Percentiles rank a stretch among this genome's conserved stretches.
Evolutionary conservation across 495 filamentous ascomycete genomes (phyloP).

Genomic region (Letharia columbiana): DNA sequence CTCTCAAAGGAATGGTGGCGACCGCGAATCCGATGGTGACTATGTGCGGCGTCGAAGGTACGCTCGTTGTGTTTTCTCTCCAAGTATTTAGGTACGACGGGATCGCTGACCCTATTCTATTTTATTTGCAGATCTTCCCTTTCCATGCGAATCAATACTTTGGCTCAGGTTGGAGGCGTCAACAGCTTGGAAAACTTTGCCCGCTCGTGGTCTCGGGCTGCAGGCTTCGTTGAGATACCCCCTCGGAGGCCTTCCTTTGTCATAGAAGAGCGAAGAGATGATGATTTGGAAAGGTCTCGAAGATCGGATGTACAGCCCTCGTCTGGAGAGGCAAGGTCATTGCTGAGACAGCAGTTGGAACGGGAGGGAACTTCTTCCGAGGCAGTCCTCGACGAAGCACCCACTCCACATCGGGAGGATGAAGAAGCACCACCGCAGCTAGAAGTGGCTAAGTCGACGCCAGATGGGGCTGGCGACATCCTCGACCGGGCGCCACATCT

Average conservation of each 20-base stretch:
- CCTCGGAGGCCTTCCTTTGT: constrained; percentile 65
- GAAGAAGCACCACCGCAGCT: constrained; percentile 16
- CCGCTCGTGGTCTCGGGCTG: constrained; percentile 86
- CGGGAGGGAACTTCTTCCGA: constrained; percentile 17
- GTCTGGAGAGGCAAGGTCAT: constrained; percentile 32
- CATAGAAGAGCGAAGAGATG: constrained; percentile 40
- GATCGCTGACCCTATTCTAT: constrained; percentile 5
- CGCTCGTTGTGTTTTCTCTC: not conserved
- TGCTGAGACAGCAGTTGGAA: constrained; percentile 41
- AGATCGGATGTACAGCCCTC: constrained; percentile 28
- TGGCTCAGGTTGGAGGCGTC: constrained; percentile 77
- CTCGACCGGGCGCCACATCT: constrained; percentile 56
- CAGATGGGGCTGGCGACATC: constrained; percentile 36
- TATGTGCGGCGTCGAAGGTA: constrained; percentile 22
- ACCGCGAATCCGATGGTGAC: constrained; percentile 2
- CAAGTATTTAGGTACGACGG: not conserved
- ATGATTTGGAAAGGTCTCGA: not conserved
- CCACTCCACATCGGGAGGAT: constrained; percentile 24
- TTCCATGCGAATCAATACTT: constrained; percentile 55
- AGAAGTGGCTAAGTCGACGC: not conserved
- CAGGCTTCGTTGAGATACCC: constrained; percentile 76
- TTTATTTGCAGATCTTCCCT: constrained; percentile 46
- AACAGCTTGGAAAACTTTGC: constrained; percentile 95
- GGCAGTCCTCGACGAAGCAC: constrained; percentile 22
- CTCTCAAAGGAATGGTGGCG: constrained; percentile 16